Conservation (phyloP, 306 rosid genomes). For the Cajanus cajan region DNA sequence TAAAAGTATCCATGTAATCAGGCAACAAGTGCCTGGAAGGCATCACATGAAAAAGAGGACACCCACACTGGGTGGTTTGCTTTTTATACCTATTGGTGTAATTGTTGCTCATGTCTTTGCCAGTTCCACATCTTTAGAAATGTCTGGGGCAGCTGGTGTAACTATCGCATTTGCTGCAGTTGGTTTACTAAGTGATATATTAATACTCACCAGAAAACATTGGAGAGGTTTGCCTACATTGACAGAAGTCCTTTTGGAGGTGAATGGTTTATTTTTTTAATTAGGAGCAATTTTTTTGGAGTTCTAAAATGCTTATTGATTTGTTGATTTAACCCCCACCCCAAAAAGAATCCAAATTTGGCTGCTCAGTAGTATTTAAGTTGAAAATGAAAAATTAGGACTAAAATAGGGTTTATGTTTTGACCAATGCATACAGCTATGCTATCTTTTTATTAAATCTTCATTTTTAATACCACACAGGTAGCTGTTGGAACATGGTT, state of each 20-base stretch:
- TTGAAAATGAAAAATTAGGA: neutral
- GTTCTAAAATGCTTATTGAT: neutral
- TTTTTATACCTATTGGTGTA: slow-evolving; percentile 80
- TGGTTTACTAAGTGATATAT: slow-evolving; percentile 74
- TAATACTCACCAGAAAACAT: slow-evolving; percentile 56
- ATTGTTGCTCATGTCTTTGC: slow-evolving; percentile 56
- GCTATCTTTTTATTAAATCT: slow-evolving; percentile 19
- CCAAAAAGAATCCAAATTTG: neutral
- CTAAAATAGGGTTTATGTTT: neutral
- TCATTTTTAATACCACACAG: slow-evolving; percentile 48
- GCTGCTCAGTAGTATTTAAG: neutral
- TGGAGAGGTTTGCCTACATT: slow-evolving; percentile 60
- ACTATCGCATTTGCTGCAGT: slow-evolving; percentile 88
- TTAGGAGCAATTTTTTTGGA: slow-evolving; percentile 10
- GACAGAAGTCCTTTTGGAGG: slow-evolving; percentile 65
- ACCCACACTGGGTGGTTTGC: slow-evolving; percentile 92
- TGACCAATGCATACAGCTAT: neutral
- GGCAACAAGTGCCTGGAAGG: slow-evolving; percentile 54
- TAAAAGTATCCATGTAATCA: slow-evolving; percentile 59
- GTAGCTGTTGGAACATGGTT: slow-evolving; percentile 80
- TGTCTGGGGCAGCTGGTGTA: slow-evolving; percentile 63
- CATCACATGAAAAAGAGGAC: slow-evolving; percentile 54
- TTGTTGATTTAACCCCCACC: neutral
- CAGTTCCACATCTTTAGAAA: slow-evolving; percentile 69
- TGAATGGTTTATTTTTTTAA: slow-evolving; percentile 31